Base-by-base conservation (phyloP, 495 filamentous ascomycete species). In the Aspergillus incahuasiensis region DNA sequence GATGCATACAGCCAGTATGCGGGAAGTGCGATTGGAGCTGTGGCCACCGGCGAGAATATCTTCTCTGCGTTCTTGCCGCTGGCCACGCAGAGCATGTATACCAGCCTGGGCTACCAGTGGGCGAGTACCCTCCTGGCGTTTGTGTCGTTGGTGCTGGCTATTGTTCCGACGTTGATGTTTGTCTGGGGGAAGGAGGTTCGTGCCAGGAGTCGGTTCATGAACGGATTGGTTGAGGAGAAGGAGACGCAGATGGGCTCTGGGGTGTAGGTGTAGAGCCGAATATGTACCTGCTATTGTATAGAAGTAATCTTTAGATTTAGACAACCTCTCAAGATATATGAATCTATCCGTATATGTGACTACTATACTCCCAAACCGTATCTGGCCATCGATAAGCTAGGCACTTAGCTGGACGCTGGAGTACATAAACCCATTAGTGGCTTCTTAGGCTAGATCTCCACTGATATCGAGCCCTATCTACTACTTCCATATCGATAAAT, bases 61-160 rank as follows among this genome's bases (percentile, higher is more conserved):
- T 72, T 71, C 57, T 66, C 64, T 2, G 69, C 61, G 9, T 72
- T 68, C 51, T 54, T 71, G 24, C 73, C 75, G 8, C 64, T 79
- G 28, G 75, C 75, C 30, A 68, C 72, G 0, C 58, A 60, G 61
- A 64, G 61, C 38, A 74, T 79, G 71, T 79, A 79, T 56, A 59
- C 56, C 0, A 65, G 60, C 3, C 56, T 77, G 6, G 74, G 74
- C 6, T 69, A 73, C 52, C 63, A 73, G 42, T 79, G 75, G 75
- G 75, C 75, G 11, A 74, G 70, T 49, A 70, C 65, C 2, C 35
- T 78, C 16, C 58, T 77, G 28, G 75, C 57, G 18, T 74, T 76
- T 42, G 58, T 78, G 28, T 57, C 49, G 18, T 52, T 78, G 18
- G 67, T 62, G 24, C 46, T 75, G 8, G 54, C 52, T 13, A 12